phyloP scores from a whole-genome alignment of 1,284 basidiomycete species.

The Moesziomyces parantarcticus region DNA sequence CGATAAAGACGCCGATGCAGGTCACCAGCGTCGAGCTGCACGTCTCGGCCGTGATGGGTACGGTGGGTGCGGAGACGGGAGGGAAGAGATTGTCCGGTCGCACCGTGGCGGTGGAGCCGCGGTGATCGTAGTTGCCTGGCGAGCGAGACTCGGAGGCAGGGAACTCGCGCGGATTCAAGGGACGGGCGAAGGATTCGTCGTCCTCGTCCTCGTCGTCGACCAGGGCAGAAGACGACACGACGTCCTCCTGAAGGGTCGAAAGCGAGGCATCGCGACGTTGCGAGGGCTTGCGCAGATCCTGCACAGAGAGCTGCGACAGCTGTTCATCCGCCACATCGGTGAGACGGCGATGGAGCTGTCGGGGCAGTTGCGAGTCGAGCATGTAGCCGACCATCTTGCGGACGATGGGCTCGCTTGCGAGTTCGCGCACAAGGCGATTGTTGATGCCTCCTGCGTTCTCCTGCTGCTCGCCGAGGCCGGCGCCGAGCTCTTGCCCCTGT shows the following conservation, averaged over 20 bases:
- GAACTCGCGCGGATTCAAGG: slow-evolving; percentile 51
- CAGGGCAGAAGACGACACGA: slow-evolving; percentile 48
- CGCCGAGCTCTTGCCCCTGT: slow-evolving; percentile 64
- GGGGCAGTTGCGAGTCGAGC: slow-evolving; percentile 72
- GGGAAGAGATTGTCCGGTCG: slow-evolving; percentile 56
- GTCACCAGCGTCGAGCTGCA: slow-evolving; percentile 88
- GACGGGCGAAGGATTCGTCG: slow-evolving; percentile 50
- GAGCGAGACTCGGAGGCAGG: slow-evolving; percentile 49
- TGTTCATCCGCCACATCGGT: slow-evolving; percentile 56
- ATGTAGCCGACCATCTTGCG: slow-evolving; percentile 82
- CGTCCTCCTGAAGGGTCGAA: slow-evolving; percentile 32
- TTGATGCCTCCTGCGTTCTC: slow-evolving; percentile 61
- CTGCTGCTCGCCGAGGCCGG: slow-evolving; percentile 39
- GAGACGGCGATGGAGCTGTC: slow-evolving; percentile 38
- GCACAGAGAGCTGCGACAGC: slow-evolving; percentile 33
- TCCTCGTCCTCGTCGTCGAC: slow-evolving; percentile 64
- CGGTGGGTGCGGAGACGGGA: slow-evolving; percentile 48
- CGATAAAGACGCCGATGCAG: slow-evolving; percentile 89
- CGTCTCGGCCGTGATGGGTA: slow-evolving; percentile 72
- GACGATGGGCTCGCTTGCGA: slow-evolving; percentile 82
- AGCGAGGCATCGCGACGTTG: slow-evolving; percentile 17
- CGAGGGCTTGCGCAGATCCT: slow-evolving; percentile 36
- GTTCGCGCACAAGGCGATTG: slow-evolving; percentile 87
- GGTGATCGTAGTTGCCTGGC: slow-evolving; percentile 39
- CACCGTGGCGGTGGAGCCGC: slow-evolving; percentile 61